A percentile compares a stretch with the other conserved stretches of the same genome.
Evolutionary conservation across 2,329 filamentous ascomycete species (phyloP).

Genomic region (Scolecobasidium constrictum): DNA sequence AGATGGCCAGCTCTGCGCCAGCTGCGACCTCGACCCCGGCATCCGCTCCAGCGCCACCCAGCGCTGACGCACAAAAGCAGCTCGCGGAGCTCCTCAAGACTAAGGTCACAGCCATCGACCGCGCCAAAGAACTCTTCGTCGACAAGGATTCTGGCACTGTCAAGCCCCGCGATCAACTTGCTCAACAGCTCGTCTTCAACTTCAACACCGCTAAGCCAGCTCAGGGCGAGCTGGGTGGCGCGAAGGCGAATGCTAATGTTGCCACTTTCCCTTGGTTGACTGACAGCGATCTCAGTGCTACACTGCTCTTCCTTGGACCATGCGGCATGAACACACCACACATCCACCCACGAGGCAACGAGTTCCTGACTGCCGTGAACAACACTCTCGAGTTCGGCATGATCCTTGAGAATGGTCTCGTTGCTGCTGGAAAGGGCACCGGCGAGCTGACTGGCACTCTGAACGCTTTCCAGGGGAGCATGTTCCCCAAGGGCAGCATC

Average conservation of each 20-base stretch:
- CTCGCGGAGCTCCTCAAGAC: constrained; percentile 19
- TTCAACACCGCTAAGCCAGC: constrained; percentile 32
- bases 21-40: constrained; percentile 8
- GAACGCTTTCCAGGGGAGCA: constrained; percentile 32
- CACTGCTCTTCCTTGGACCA: constrained; percentile 28
- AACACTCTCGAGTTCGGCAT: constrained; percentile 33
- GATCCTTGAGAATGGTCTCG: constrained; percentile 35
- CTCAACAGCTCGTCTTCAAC: constrained; percentile 50
- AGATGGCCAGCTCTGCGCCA: constrained; percentile 1
- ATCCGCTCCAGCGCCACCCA: constrained; percentile 10
- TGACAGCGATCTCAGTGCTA: constrained; percentile 26
- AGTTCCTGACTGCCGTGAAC: constrained; percentile 34
- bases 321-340: constrained; percentile 39
- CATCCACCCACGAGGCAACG: constrained; percentile 37
- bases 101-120: constrained; percentile 24
- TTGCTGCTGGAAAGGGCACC: constrained; percentile 17
- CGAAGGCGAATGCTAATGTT: constrained; percentile 19
- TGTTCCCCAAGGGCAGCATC: constrained; percentile 35
- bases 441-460: constrained; percentile 30
- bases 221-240: constrained; percentile 12
- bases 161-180: constrained; percentile 20
- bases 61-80: constrained; percentile 15
- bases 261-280: constrained; percentile 29
- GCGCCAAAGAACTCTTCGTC: constrained; percentile 26
- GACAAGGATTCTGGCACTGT: constrained; percentile 17